A percentile compares a stretch with the other conserved stretches of the same genome.
Conservation (phyloP, 2,329 filamentous ascomycete species). For the Epichloe amarillans region DNA sequence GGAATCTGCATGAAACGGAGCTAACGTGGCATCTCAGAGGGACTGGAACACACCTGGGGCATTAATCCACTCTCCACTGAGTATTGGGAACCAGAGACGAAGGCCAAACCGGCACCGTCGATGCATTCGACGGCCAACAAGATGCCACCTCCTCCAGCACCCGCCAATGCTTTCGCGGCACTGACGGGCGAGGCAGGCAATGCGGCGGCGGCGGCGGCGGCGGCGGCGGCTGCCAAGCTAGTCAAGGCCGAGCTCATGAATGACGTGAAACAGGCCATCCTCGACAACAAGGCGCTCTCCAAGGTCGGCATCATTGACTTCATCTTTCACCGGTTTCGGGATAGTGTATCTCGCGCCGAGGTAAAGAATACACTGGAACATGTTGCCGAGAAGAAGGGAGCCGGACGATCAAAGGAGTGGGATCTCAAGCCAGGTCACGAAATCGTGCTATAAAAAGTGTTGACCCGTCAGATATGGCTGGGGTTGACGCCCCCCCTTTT, state of each 20-base stretch:
- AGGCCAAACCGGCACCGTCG: slow-evolving; percentile 12
- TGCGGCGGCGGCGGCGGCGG: slow-evolving; percentile 4
- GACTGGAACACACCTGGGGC: slow-evolving; percentile 32
- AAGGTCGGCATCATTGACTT: slow-evolving; percentile 29
- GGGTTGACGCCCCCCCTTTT: background rate
- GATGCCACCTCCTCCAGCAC: slow-evolving; percentile 22
- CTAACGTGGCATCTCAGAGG: slow-evolving; percentile 20
- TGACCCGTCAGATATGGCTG: background rate
- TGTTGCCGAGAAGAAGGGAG: slow-evolving; percentile 26
- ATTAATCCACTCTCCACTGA: slow-evolving; percentile 76
- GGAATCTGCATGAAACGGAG: background rate
- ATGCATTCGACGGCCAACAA: slow-evolving; percentile 9
- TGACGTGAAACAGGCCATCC: slow-evolving; percentile 28
- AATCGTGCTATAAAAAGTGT: slow-evolving; percentile 15
- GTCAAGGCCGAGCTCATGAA: slow-evolving; percentile 27
- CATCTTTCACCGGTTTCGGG: slow-evolving; percentile 25
- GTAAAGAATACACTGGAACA: slow-evolving; percentile 29
- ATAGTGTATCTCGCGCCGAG: slow-evolving; percentile 23
- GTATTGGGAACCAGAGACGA: slow-evolving; percentile 55
- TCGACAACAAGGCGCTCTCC: slow-evolving; percentile 25
- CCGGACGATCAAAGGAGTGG: slow-evolving; percentile 25
- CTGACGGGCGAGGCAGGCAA: slow-evolving; percentile 11
- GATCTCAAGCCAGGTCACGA: slow-evolving; percentile 26
- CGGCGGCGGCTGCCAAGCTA: slow-evolving; percentile 14
- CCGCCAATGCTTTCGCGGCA: slow-evolving; percentile 24